These are phyloP conservation scores for Pythium guiyangense DNA, from an alignment of 352 stramenopile genomes.

Conservation along the genomic window DNA sequence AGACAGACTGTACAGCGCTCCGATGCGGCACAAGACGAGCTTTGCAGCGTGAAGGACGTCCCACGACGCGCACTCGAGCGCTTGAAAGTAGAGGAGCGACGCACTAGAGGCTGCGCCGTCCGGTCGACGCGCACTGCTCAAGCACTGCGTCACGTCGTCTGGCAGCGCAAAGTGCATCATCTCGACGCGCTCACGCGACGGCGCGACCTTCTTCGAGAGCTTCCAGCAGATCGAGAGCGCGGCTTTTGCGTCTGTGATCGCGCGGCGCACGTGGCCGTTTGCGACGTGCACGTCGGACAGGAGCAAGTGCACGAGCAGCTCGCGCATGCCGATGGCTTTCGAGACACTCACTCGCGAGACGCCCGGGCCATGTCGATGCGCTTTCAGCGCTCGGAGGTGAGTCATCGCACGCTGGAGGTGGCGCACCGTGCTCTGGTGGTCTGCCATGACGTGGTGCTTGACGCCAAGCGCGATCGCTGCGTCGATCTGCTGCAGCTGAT, in stretches of 20 bases:
- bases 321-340: constrained; percentile 47
- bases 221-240: constrained; percentile 70
- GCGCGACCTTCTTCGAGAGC: constrained; percentile 41
- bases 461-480: constrained; percentile 19
- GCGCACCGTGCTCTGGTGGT: constrained; percentile 16
- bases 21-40: constrained; percentile 53
- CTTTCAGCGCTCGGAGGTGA: constrained; percentile 11
- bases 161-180: constrained; percentile 34
- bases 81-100: constrained; percentile 50
- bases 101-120: constrained; percentile 8
- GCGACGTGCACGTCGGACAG: constrained; percentile 54
- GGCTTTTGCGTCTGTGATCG: constrained; percentile 53
- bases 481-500: constrained; percentile 36
- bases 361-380: not conserved
- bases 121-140: not conserved
- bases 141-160: constrained; percentile 18
- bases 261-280: constrained; percentile 29
- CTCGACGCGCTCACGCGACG: constrained; percentile 8
- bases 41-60: constrained; percentile 57
- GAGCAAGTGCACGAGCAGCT: constrained; percentile 43
- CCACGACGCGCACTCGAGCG: constrained; percentile 70
- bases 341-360: constrained; percentile 4
- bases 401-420: constrained; percentile 18
- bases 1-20: constrained; percentile 40
- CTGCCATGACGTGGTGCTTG: constrained; percentile 3